Percentiles rank a stretch among this genome's conserved stretches.
Conservation (phyloP, 2,329 filamentous ascomycete species). For the Arachnomyces sp. region DNA sequence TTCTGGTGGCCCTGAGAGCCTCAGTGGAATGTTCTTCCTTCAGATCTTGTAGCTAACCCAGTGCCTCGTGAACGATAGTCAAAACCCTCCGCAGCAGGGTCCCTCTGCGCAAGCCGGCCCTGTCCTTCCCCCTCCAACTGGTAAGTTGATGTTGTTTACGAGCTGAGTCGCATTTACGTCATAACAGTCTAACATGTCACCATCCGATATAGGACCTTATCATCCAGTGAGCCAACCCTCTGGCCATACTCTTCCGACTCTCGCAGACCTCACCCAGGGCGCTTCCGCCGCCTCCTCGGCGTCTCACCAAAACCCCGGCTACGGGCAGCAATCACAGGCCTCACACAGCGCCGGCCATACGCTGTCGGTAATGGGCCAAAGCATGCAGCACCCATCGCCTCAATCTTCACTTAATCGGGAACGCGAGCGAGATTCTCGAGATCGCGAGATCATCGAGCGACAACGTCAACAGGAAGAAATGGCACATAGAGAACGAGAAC, state of each 20-base stretch:
- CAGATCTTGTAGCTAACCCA: conserved; percentile 8
- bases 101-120: conserved; percentile 32
- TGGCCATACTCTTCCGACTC: conserved; percentile 39
- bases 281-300: conserved; percentile 26
- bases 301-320: conserved; percentile 31
- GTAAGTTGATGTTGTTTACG: conserved; percentile 21
- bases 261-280: conserved; percentile 40
- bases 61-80: conserved; percentile 18
- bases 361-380: conserved; percentile 34
- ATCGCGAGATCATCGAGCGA: conserved; percentile 45
- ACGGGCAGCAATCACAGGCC: conserved; percentile 34
- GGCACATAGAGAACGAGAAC: conserved; percentile 50
- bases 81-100: conserved; percentile 33
- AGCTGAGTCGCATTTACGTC: conserved; percentile 1
- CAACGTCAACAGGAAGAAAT: conserved; percentile 50
- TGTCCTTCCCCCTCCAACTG: conserved; percentile 33
- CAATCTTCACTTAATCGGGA: conserved; percentile 35
- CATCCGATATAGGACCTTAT: conserved; percentile 27
- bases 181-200: background rate
- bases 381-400: conserved; percentile 36
- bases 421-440: conserved; percentile 45
- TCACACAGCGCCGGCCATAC: conserved; percentile 31
- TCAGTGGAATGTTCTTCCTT: background rate
- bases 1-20: no score
- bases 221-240: conserved; percentile 35